Evolutionary conservation across 148 eudicot species (phyloP), one percentile per base, ranked within the genome.

Genomic region (Silene conica): DNA sequence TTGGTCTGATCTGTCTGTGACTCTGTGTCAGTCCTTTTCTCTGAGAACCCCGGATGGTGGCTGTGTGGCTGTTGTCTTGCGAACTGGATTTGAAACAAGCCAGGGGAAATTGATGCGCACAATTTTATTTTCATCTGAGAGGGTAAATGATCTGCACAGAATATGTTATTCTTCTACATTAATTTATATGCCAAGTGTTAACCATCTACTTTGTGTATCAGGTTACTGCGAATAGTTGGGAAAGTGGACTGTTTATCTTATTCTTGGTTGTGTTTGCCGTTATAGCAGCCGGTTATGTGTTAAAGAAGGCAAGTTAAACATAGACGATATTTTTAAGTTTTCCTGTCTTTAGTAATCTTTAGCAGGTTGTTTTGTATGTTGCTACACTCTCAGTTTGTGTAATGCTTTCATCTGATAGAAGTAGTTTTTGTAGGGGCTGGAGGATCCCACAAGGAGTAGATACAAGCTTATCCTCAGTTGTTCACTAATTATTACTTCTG

Each of bases 201-300:
- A 82, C 50, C 0, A 50, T 74, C 59, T 13, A 43, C 52, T 59
- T 70, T 54, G 70, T 77, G 58, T 72, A 55, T 38, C 82, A 95
- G 99, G 97, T 95, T 68, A 95, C 99, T 74, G 99, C 99, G 22
- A 95, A 95, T 81, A 95, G 99, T 84, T 90, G 99, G 97, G 99
- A 95, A 78, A 92, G 97, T 81, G 99, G 99, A 43, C 74, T 95
- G n/a, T 95, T 95, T 78, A 95, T 95, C 62, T 75, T 92, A 80
- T 95, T 95, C 87, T 82, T 95, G 80, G 97, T 95, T 69, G 85
- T 95, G 41, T 95, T 95, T 85, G 99, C 99, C 23, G 69, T 95
- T 63, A 89, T 95, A 71, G 99, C 99, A 69, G 97, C 99, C 79
- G 99, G 99, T 38, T 95, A 95, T 88, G 99, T 95, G 57, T 86